phyloP scores from a whole-genome alignment of 2,329 filamentous ascomycete genomes.

The Colletotrichum cuscutae region DNA sequence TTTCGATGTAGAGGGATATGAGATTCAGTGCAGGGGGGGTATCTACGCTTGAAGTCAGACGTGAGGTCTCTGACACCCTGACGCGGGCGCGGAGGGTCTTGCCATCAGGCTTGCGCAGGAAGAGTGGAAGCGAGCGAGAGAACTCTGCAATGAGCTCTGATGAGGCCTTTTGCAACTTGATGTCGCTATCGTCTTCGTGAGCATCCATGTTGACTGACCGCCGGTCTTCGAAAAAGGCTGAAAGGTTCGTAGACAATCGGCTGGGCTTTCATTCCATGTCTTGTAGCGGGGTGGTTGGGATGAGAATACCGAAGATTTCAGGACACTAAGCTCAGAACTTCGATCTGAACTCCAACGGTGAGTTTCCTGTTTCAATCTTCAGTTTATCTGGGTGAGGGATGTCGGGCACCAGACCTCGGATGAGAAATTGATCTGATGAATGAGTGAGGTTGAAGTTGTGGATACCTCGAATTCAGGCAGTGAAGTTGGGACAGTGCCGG shows the following conservation, averaged over 20 bases:
- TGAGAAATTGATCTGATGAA: background rate
- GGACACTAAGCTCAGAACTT: no score
- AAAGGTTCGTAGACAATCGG: background rate
- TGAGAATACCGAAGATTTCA: background rate
- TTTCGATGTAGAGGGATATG: background rate
- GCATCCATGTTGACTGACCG: constrained; percentile 62
- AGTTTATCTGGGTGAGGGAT: background rate
- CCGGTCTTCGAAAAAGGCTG: background rate
- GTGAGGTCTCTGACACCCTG: constrained; percentile 58
- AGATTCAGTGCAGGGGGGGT: background rate
- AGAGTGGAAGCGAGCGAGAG: constrained; percentile 60
- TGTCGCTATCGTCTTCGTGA: constrained; percentile 67
- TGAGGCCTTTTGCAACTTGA: constrained; percentile 71
- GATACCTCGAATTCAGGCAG: background rate
- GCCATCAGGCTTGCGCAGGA: constrained; percentile 63
- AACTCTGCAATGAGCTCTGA: constrained; percentile 69
- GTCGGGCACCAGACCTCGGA: background rate
- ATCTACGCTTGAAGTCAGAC: constrained; percentile 58
- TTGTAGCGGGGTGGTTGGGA: background rate
- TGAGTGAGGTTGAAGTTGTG: constrained; percentile 1
- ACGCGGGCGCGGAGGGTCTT: constrained; percentile 60
- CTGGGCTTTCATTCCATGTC: background rate
- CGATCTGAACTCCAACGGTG: no score
- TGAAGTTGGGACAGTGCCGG: background rate
- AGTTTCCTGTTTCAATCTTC: background rate